Conservation (phyloP, 2,329 filamentous ascomycete species). For the Botrytis paeoniae region DNA sequence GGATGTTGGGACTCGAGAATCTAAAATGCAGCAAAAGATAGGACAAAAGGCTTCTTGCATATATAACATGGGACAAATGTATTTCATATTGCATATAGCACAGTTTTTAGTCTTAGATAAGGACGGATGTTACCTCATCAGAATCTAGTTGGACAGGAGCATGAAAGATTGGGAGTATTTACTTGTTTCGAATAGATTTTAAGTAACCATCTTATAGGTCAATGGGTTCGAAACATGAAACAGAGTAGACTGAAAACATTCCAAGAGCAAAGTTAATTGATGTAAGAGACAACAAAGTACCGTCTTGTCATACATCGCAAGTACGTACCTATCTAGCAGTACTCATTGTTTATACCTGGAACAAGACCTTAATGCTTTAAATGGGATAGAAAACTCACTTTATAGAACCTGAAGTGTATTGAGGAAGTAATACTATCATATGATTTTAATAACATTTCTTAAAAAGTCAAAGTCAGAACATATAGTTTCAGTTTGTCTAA, state of each 20-base stretch:
- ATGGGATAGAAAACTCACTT: neutral
- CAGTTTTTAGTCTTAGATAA: neutral
- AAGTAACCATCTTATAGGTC: neutral
- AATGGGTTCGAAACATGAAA: neutral
- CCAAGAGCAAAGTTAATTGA: neutral
- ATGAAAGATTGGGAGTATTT: neutral
- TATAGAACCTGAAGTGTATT: neutral
- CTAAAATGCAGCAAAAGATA: neutral
- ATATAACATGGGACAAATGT: neutral
- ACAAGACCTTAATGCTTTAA: neutral
- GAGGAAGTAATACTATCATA: neutral
- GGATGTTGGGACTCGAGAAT: conserved; percentile 5
- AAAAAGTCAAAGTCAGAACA: neutral
- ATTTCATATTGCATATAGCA: neutral
- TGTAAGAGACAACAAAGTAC: neutral
- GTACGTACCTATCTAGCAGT: neutral
- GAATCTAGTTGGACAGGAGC: neutral
- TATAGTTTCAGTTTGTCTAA: neutral
- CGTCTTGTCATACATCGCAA: neutral
- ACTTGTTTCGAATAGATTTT: neutral
- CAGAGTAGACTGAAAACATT: neutral
- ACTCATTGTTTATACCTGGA: neutral
- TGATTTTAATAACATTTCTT: neutral
- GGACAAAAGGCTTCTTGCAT: conserved; percentile 2
- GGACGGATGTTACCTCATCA: neutral